A percentile compares a stretch with the other conserved stretches of the same genome.
Conservation (phyloP, 208 protist species). For the Leishmania major region DNA sequence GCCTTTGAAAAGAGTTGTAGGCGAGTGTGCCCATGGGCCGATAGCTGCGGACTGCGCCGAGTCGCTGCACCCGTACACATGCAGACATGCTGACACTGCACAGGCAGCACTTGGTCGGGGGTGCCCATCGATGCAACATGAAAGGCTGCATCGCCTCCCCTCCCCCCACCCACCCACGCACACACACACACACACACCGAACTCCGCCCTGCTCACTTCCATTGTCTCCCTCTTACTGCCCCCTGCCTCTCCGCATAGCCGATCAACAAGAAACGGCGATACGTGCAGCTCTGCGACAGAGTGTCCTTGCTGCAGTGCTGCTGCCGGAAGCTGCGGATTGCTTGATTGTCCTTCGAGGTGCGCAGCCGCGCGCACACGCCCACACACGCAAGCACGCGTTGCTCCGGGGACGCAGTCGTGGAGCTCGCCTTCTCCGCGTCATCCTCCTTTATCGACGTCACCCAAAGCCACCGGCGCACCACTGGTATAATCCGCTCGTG, state of each 20-base stretch:
- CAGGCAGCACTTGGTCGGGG: not conserved
- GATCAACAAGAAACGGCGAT: not conserved
- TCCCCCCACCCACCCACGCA: too few species aligned
- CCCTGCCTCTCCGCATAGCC: not conserved
- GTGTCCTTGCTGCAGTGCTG: not conserved
- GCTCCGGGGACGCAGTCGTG: not conserved
- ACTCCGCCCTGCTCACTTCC: not conserved
- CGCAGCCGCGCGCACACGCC: not conserved
- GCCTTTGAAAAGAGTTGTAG: not conserved
- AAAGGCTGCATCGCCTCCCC: not conserved
- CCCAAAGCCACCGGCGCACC: not conserved
- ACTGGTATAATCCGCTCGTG: not conserved
- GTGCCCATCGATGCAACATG: not conserved
- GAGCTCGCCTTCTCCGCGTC: not conserved
- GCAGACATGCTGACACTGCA: not conserved
- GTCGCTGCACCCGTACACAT: not conserved
- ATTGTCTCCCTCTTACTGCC: not conserved
- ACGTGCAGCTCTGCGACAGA: not conserved
- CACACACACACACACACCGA: too few species aligned
- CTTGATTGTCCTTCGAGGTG: not conserved
- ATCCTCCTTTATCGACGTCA: not conserved
- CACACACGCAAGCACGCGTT: slow-evolving; percentile 4
- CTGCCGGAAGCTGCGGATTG: not conserved
- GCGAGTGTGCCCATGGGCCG: not conserved
- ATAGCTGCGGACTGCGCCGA: not conserved